Conservation (phyloP, 805 yeast species). For the Priceomyces haplophilus region DNA sequence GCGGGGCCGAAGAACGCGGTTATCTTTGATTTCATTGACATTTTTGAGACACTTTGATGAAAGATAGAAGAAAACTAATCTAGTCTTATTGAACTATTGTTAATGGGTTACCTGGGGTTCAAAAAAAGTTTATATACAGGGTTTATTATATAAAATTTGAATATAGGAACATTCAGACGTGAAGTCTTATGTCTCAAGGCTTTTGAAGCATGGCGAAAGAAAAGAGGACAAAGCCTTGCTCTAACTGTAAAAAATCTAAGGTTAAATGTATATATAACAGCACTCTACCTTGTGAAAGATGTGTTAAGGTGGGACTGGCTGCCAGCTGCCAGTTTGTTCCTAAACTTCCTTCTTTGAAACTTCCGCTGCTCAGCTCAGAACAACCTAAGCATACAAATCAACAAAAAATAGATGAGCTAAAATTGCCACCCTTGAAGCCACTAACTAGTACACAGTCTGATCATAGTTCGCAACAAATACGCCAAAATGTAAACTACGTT, state of each 20-base stretch:
- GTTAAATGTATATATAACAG: slow-evolving; percentile 55
- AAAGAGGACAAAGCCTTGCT: slow-evolving; percentile 57
- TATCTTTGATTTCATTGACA: slow-evolving; percentile 39
- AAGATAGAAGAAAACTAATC: neutral
- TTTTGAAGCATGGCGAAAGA: slow-evolving; percentile 27
- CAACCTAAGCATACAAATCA: neutral
- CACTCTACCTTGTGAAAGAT: slow-evolving; percentile 55
- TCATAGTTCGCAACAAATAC: slow-evolving; percentile 1
- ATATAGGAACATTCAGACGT: too few species aligned
- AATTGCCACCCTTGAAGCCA: slow-evolving; percentile 16
- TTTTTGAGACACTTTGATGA: slow-evolving; percentile 10
- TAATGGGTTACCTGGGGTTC: neutral
- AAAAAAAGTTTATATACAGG: neutral
- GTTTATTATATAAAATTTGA: too few species aligned
- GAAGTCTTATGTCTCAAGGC: too few species aligned
- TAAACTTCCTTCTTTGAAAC: slow-evolving; percentile 44
- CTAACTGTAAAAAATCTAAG: slow-evolving; percentile 58
- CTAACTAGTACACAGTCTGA: neutral
- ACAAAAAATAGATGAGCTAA: slow-evolving; percentile 7
- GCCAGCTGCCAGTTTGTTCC: slow-evolving; percentile 52
- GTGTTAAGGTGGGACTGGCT: slow-evolving; percentile 47
- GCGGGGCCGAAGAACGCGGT: slow-evolving; percentile 49
- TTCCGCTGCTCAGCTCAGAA: slow-evolving; percentile 19
- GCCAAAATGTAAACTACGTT: neutral
- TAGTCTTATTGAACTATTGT: neutral